Evolutionary conservation across 2,329 filamentous ascomycete species (phyloP).

Genomic region (Trichophyton simii): DNA sequence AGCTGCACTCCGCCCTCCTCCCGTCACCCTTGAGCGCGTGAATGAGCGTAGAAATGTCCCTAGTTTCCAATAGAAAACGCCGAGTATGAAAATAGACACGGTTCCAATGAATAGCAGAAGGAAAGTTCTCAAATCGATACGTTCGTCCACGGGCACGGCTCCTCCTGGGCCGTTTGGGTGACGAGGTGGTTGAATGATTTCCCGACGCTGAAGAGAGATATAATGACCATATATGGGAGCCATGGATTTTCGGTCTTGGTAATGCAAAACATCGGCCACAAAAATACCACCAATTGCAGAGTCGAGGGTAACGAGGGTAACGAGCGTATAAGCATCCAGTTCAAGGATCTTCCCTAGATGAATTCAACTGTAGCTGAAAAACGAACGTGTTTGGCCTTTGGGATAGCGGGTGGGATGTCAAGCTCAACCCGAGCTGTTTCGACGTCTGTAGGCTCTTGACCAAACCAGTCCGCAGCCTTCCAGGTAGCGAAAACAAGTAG

Average conservation of each 20-base stretch:
- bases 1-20: slow-evolving; percentile 19
- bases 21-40: slow-evolving; percentile 23
- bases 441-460: background rate
- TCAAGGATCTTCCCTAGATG: background rate
- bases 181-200: slow-evolving; percentile 17
- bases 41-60: slow-evolving; percentile 27
- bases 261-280: background rate
- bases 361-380: slow-evolving; percentile 5
- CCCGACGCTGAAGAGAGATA: slow-evolving; percentile 2
- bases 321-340: background rate
- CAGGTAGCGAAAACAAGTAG: background rate
- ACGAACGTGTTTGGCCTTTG: slow-evolving; percentile 4
- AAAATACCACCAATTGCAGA: background rate
- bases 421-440: background rate
- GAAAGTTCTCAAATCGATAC: slow-evolving; percentile 22
- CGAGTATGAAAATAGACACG: slow-evolving; percentile 26
- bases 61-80: slow-evolving; percentile 29
- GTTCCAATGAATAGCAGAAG: slow-evolving; percentile 26
- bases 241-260: slow-evolving; percentile 6
- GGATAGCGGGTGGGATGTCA: background rate
- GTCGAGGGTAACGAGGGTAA: no score
- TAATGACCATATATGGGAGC: slow-evolving; percentile 9
- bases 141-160: slow-evolving; percentile 17
- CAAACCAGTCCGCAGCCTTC: background rate
- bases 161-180: slow-evolving; percentile 17